A percentile compares a stretch with the other conserved stretches of the same genome.
phyloP scores from a whole-genome alignment of 192 early-diverging fungal species.

The Coemansia sp. region DNA sequence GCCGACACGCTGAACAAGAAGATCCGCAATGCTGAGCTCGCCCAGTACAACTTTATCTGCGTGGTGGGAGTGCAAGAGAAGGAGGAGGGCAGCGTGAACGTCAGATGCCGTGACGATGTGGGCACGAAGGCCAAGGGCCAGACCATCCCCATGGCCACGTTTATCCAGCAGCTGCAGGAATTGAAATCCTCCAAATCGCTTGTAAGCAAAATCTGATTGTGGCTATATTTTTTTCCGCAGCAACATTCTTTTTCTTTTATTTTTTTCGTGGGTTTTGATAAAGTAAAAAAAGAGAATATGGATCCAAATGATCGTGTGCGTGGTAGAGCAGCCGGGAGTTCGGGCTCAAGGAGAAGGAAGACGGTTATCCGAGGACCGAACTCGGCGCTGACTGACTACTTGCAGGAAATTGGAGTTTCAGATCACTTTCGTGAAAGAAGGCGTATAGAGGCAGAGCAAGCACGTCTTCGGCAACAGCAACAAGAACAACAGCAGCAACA shows the following conservation, averaged over 20 bases:
- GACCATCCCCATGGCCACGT: slow-evolving; percentile 69
- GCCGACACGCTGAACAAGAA: slow-evolving; percentile 95
- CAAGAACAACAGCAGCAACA: neutral
- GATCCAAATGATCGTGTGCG: slow-evolving; percentile 42
- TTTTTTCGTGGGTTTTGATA: slow-evolving; percentile 4
- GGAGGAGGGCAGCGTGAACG: slow-evolving; percentile 77
- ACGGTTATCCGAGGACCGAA: slow-evolving; percentile 43
- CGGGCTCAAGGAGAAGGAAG: neutral
- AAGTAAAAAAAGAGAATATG: slow-evolving; percentile 9
- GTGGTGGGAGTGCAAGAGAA: slow-evolving; percentile 89
- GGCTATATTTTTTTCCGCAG: slow-evolving; percentile 1
- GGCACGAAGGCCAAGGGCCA: slow-evolving; percentile 80
- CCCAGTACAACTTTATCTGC: slow-evolving; percentile 96
- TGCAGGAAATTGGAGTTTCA: slow-evolving; percentile 48
- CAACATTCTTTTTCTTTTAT: neutral
- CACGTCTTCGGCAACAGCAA: neutral
- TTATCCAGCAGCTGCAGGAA: slow-evolving; percentile 64
- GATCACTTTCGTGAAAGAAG: slow-evolving; percentile 46
- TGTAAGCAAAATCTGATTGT: neutral
- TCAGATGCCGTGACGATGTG: slow-evolving; percentile 82
- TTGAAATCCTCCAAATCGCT: slow-evolving; percentile 56
- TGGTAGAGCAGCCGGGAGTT: slow-evolving; percentile 2
- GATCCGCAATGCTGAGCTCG: slow-evolving; percentile 91
- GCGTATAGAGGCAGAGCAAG: slow-evolving; percentile 23
- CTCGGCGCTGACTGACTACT: slow-evolving; percentile 51